Evolutionary conservation across 768 basidiomycete species (phyloP).

Genomic region (Podaxis mareebaensis): DNA sequence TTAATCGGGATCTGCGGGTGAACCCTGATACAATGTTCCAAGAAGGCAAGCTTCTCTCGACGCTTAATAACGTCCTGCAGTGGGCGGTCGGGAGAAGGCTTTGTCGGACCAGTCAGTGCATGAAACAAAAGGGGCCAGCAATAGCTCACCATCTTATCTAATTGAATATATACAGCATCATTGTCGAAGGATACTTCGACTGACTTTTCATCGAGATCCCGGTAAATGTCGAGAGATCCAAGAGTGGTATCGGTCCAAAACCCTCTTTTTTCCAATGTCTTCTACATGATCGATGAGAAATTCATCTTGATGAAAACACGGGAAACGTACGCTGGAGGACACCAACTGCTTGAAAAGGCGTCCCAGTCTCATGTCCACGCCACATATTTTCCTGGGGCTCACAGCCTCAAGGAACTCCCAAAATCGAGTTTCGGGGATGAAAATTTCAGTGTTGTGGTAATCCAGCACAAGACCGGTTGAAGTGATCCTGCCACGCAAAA

Average conservation of each 20-base stretch:
- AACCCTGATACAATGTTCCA: background rate
- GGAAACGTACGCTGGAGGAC: background rate
- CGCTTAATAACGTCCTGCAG: too few relatives aligned
- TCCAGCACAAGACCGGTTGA: too few relatives aligned
- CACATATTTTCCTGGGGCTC: background rate
- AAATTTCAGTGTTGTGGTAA: too few relatives aligned
- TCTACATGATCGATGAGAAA: background rate
- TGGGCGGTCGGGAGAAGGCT: background rate
- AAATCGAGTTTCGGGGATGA: too few relatives aligned
- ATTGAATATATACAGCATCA: background rate
- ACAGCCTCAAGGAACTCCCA: too few relatives aligned
- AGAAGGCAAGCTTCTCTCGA: background rate
- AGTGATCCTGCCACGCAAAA: too few relatives aligned
- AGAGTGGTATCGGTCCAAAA: background rate
- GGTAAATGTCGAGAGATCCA: background rate
- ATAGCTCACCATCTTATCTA: background rate
- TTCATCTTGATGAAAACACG: background rate
- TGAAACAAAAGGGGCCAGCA: background rate
- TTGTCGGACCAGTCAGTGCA: background rate
- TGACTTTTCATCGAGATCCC: background rate
- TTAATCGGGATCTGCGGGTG: background rate
- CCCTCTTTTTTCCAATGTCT: background rate
- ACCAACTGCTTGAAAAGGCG: background rate
- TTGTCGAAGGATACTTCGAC: background rate
- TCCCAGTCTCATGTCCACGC: background rate